Evolutionary conservation across 1,284 basidiomycete species (phyloP).

Genomic region (Porogramme epimiltina): DNA sequence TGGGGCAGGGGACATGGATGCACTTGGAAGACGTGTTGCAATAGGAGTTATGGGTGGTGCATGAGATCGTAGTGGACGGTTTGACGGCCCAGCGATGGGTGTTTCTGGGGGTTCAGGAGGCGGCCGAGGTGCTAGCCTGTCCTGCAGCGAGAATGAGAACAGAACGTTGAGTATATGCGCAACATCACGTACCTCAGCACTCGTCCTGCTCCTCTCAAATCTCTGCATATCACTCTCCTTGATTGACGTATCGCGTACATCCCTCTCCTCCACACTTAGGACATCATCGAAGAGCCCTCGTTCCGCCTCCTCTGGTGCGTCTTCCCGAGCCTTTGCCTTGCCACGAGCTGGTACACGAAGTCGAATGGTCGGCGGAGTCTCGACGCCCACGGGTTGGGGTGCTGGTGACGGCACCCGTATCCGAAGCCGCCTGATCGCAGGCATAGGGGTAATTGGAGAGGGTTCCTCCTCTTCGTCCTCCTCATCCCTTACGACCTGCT

Average conservation of each 20-base stretch:
- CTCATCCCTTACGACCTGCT: constrained; percentile 11
- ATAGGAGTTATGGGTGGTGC: constrained; percentile 25
- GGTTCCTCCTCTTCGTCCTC: constrained; percentile 27
- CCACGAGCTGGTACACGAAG: constrained; percentile 55
- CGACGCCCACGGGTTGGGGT: constrained; percentile 23
- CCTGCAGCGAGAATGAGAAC: constrained; percentile 37
- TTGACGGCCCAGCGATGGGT: constrained; percentile 58
- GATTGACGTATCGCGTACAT: constrained; percentile 75
- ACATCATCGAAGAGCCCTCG: constrained; percentile 84
- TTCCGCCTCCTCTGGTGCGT: constrained; percentile 38
- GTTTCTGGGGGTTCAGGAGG: constrained; percentile 44
- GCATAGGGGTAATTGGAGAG: constrained; percentile 29
- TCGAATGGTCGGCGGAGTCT: constrained; percentile 45
- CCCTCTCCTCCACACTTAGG: constrained; percentile 71
- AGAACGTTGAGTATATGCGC: neutral
- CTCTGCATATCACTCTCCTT: constrained; percentile 67
- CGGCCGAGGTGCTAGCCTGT: constrained; percentile 51
- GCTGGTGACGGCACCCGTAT: constrained; percentile 38
- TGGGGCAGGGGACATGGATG: constrained; percentile 38
- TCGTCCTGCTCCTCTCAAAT: constrained; percentile 73
- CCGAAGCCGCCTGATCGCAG: constrained; percentile 42
- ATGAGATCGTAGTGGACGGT: constrained; percentile 63
- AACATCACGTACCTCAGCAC: constrained; percentile 65
- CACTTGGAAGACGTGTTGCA: constrained; percentile 24
- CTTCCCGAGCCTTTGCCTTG: constrained; percentile 66